Evolutionary conservation across 106 monocot species (phyloP).

Genomic region (Ottelia alismoides): DNA sequence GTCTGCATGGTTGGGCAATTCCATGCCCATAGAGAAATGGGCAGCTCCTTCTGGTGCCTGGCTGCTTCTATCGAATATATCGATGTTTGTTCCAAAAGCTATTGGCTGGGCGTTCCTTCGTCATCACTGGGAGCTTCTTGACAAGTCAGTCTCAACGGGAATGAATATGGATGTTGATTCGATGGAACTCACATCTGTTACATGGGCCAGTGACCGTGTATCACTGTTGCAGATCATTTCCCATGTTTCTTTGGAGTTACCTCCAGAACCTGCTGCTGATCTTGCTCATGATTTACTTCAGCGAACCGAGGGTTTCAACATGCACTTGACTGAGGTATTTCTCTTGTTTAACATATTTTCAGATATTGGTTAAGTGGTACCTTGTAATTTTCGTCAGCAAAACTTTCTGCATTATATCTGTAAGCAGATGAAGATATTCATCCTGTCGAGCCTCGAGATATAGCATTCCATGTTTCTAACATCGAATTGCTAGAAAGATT

Average conservation of each 20-base stretch:
- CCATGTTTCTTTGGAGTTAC: slow-evolving; percentile 76
- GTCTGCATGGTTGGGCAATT: slow-evolving; percentile 42
- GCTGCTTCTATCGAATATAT: slow-evolving; percentile 84
- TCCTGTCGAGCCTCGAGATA: too few species aligned
- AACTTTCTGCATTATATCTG: too few species aligned
- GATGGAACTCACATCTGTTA: slow-evolving; percentile 28
- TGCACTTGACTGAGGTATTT: slow-evolving; percentile 69
- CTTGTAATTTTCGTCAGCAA: too few species aligned
- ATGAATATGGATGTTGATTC: slow-evolving; percentile 11
- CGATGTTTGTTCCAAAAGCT: slow-evolving; percentile 57
- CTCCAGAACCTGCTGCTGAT: slow-evolving; percentile 76
- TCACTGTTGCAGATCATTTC: slow-evolving; percentile 69
- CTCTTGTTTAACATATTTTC: neutral
- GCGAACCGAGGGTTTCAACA: slow-evolving; percentile 68
- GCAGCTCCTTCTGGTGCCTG: slow-evolving; percentile 79
- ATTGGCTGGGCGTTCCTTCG: slow-evolving; percentile 84
- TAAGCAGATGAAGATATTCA: too few species aligned
- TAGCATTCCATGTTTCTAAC: too few species aligned
- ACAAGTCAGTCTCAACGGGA: slow-evolving; percentile 26
- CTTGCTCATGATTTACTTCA: slow-evolving; percentile 64
- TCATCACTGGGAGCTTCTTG: slow-evolving; percentile 93
- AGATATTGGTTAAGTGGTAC: too few species aligned
- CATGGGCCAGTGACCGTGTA: slow-evolving; percentile 85
- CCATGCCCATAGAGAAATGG: slow-evolving; percentile 64
- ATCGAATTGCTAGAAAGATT: too few species aligned